Conservation (phyloP, 495 filamentous ascomycete genomes). For the Xylaria longipes region DNA sequence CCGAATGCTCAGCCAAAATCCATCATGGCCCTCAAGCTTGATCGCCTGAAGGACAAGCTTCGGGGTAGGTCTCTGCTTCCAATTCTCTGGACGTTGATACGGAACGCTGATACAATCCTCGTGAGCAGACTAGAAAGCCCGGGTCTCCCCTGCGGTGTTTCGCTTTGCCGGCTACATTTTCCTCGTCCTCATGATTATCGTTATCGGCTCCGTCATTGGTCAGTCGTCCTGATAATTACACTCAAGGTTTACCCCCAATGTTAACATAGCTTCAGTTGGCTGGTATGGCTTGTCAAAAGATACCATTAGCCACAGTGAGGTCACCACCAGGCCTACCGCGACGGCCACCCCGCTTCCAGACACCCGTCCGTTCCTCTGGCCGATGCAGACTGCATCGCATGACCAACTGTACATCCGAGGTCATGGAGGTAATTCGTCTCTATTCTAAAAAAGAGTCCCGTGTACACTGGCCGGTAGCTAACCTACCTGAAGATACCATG, state of each 20-base stretch:
- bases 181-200: constrained; percentile 3
- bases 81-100: not conserved
- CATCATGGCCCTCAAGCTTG: constrained; percentile 13
- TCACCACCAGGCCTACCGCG: not conserved
- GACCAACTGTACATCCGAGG: not conserved
- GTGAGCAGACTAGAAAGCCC: constrained; percentile 2
- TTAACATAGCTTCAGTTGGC: constrained; percentile 13
- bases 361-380: not conserved
- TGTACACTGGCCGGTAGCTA: not conserved
- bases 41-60: constrained; percentile 14
- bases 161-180: constrained; percentile 17
- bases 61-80: constrained; percentile 2
- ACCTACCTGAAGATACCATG: not conserved
- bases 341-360: not conserved
- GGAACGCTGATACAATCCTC: not conserved
- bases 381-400: not conserved
- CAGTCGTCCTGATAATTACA: not conserved
- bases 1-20: constrained; percentile 1
- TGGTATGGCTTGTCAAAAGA: constrained; percentile 19
- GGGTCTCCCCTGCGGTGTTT: not conserved
- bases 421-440: not conserved
- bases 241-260: not conserved
- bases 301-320: not conserved
- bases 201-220: constrained; percentile 6
- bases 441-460: not conserved